Evolutionary conservation across 306 rosid genomes (phyloP).

Genomic region (Cucurbita ficifolia): DNA sequence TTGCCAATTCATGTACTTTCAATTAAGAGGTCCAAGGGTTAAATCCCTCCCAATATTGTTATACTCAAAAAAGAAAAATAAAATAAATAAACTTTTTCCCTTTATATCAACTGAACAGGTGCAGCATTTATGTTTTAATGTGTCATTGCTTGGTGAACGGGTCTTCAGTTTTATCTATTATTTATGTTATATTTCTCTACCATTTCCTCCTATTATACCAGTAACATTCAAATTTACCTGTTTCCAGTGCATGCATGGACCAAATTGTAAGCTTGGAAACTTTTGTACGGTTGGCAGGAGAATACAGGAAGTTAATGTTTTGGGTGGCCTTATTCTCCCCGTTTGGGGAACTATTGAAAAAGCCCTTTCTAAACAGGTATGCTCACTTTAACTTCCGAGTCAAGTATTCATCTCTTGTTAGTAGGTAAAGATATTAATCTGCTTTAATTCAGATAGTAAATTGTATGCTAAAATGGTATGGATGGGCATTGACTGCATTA

Average conservation of each 20-base stretch:
- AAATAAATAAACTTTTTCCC: not conserved
- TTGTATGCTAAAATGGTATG: not conserved
- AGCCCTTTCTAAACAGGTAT: constrained; percentile 94
- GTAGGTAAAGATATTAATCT: not conserved
- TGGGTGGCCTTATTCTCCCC: constrained; percentile 96
- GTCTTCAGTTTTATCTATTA: not conserved
- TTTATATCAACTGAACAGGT: not conserved
- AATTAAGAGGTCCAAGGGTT: too few relatives aligned
- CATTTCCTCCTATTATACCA: not conserved
- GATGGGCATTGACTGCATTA: not conserved
- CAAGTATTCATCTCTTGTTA: not conserved
- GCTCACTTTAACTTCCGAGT: not conserved
- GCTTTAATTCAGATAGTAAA: not conserved
- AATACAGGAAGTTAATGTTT: constrained; percentile 87
- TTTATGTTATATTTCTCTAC: not conserved
- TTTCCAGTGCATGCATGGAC: constrained; percentile 97
- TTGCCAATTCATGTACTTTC: too few relatives aligned
- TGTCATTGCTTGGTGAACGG: not conserved
- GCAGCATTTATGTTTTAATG: not conserved
- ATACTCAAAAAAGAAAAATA: too few relatives aligned
- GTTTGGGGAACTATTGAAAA: constrained; percentile 92
- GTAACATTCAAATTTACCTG: not conserved
- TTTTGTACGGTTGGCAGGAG: constrained; percentile 92
- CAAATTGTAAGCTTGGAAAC: constrained; percentile 80
- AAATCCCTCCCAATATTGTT: too few relatives aligned